Evolutionary conservation across 257 asterid species (phyloP).

Genomic region (Gynochthodes officinalis): DNA sequence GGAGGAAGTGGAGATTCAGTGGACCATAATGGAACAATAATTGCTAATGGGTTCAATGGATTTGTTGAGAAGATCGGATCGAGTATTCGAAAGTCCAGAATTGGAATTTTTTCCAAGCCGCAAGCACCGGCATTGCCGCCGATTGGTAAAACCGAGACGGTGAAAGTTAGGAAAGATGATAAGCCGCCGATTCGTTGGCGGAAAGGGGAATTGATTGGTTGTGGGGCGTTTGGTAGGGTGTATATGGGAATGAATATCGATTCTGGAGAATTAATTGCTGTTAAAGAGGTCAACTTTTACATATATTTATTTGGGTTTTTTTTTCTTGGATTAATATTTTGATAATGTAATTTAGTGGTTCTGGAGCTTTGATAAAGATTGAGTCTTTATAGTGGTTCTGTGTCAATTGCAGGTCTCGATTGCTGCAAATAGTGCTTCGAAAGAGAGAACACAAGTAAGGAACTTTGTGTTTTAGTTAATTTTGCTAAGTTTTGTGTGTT

Average conservation of each 20-base stretch:
- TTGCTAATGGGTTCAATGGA: slow-evolving; percentile 57
- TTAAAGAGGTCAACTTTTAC: slow-evolving; percentile 67
- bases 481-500: not conserved
- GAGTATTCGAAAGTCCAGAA: slow-evolving; percentile 84
- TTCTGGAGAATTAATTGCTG: slow-evolving; percentile 93
- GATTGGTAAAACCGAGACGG: slow-evolving; percentile 29
- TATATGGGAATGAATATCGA: slow-evolving; percentile 98
- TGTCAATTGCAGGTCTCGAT: slow-evolving; percentile 59
- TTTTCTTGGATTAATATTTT: not conserved
- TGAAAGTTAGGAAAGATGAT: slow-evolving; percentile 39
- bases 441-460: slow-evolving; percentile 66
- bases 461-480: slow-evolving; percentile 16
- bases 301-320: not conserved
- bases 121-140: slow-evolving; percentile 60
- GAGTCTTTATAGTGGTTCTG: slow-evolving; percentile 13
- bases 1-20: slow-evolving; percentile 12
- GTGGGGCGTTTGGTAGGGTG: slow-evolving; percentile 98
- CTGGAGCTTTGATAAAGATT: slow-evolving; percentile 8
- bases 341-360: not conserved
- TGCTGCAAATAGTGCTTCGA: slow-evolving; percentile 57
- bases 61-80: slow-evolving; percentile 93
- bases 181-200: slow-evolving; percentile 83
- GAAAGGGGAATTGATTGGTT: slow-evolving; percentile 89
- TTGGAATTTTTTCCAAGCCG: slow-evolving; percentile 69
- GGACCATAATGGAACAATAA: slow-evolving; percentile 23